A percentile compares a stretch with the other conserved stretches of the same genome.
phyloP scores from a whole-genome alignment of 192 early-diverging fungal genomes.

The Rhizoclosmatium globosum region DNA sequence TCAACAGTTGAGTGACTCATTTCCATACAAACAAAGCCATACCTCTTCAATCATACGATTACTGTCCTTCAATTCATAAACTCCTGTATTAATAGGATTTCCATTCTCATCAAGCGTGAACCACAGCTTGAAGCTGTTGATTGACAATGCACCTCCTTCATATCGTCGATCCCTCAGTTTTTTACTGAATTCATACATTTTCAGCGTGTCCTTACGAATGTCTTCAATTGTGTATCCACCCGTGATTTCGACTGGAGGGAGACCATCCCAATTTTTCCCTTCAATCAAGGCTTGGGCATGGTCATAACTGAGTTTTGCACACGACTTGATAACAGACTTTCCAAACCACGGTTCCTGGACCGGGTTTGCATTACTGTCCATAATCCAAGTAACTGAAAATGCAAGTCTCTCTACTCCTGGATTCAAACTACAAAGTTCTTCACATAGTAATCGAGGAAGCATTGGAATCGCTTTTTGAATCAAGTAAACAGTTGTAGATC shows the following conservation, averaged over 20 bases:
- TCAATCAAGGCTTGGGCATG: slow-evolving; percentile 90
- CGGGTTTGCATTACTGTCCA: slow-evolving; percentile 34
- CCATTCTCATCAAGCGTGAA: slow-evolving; percentile 59
- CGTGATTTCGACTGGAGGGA: slow-evolving; percentile 44
- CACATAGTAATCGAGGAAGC: slow-evolving; percentile 88
- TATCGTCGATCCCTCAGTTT: slow-evolving; percentile 71
- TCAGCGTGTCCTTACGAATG: slow-evolving; percentile 59
- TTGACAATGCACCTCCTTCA: slow-evolving; percentile 58
- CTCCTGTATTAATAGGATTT: slow-evolving; percentile 59
- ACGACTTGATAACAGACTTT: slow-evolving; percentile 89
- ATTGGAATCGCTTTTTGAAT: slow-evolving; percentile 92
- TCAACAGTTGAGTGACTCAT: background rate
- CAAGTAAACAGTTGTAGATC: slow-evolving; percentile 95
- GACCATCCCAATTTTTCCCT: slow-evolving; percentile 48
- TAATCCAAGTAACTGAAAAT: slow-evolving; percentile 87
- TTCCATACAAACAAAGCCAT: background rate
- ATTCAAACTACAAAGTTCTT: slow-evolving; percentile 81
- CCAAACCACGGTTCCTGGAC: slow-evolving; percentile 84
- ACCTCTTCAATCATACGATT: slow-evolving; percentile 96
- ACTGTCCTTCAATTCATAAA: slow-evolving; percentile 84
- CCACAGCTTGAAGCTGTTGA: slow-evolving; percentile 64
- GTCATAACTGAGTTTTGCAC: slow-evolving; percentile 93
- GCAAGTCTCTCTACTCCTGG: slow-evolving; percentile 90
- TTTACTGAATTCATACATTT: slow-evolving; percentile 80
- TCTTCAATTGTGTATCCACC: slow-evolving; percentile 46